phyloP scores from a whole-genome alignment of 768 basidiomycete genomes.

The Stropharia rugosoannulata region DNA sequence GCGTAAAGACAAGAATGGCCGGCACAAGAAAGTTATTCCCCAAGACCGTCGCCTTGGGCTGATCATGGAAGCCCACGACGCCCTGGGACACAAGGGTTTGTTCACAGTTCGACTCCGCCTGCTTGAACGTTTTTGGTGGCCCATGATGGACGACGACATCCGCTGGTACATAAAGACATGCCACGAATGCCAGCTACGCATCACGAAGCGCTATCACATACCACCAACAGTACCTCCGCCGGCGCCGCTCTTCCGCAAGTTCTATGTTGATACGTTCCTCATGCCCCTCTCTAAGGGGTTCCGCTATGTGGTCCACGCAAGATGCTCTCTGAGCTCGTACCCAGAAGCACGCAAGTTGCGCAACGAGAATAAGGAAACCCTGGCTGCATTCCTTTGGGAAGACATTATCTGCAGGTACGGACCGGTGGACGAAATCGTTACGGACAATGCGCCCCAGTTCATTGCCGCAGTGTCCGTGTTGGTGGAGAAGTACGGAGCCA shows the following conservation, averaged over 20 bases:
- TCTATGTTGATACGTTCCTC: constrained; percentile 35
- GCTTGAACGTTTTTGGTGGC: constrained; percentile 21
- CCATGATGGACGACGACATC: constrained; percentile 19
- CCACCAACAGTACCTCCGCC: constrained; percentile 19
- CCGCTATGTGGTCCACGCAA: constrained; percentile 20
- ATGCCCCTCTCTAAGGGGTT: constrained; percentile 23
- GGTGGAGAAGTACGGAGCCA: constrained; percentile 24
- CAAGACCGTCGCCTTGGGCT: constrained; percentile 5
- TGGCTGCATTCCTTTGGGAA: constrained; percentile 8
- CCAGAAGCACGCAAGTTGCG: constrained; percentile 18
- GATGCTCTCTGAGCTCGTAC: constrained; percentile 16
- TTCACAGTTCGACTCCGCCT: constrained; percentile 15
- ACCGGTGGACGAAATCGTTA: constrained; percentile 30
- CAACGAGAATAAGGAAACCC: constrained; percentile 9
- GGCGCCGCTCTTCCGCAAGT: constrained; percentile 22
- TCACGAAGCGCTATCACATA: constrained; percentile 18
- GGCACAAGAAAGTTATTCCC: constrained; percentile 19
- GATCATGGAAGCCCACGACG: constrained; percentile 14
- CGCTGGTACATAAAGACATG: constrained; percentile 29
- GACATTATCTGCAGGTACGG: constrained; percentile 14
- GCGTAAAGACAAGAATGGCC: constrained; percentile 7
- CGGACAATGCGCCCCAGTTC: constrained; percentile 17
- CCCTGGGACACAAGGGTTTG: constrained; percentile 23
- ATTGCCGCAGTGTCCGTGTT: constrained; percentile 14
- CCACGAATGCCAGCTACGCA: constrained; percentile 32